Base-by-base conservation (phyloP, 441 rosid species). In the Francoa sonchifolia region DNA sequence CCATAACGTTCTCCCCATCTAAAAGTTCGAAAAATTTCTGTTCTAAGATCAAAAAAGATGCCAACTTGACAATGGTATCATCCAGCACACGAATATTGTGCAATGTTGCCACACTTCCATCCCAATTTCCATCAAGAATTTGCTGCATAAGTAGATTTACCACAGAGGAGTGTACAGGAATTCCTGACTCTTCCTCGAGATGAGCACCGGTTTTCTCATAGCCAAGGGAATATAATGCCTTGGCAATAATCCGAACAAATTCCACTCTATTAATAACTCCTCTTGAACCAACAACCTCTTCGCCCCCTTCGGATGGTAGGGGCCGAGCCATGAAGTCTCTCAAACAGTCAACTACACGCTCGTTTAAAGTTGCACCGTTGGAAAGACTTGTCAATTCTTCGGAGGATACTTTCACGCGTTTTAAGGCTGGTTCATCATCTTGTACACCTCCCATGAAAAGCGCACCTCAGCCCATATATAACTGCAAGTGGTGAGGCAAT, bases 381-480 rank as follows among this genome's bases (percentile, higher is more conserved):
- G 72, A 52, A 47, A 63, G 55, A 39, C 52, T 55, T 51, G 52
- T 61, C 53, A 57, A 22, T 33, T 57, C 68, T 54, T 60, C 59
- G 21, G 67, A 59, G 31, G 78, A 58, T 34, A 77, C 39, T 61
- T 71, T 77, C 68, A 62, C 51, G 42, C 81, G 76, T 59, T 77
- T 74, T 51, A 57, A 61, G 60, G 71, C 77, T 57, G 79, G 85
- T 69, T 73, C 85, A 63, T 60, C 67, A 67, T 79, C 82, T 73
- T 65, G 77, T 58, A 61, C 66, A 72, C 73, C 82, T 73, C 85
- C 85, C 90, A 76, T 79, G 75, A 76, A 79, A 76, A 56, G 77
- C 54, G 50, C 66, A 59, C 68, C 65, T 79, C 77, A 79, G 76
- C 76, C 85, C 89, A 73, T 76, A 76, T 71, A 67, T 59, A 37